These are phyloP conservation scores for Fusarium fracticaudum DNA, from an alignment of 2,329 filamentous ascomycete genomes.

Conservation along the genomic window DNA sequence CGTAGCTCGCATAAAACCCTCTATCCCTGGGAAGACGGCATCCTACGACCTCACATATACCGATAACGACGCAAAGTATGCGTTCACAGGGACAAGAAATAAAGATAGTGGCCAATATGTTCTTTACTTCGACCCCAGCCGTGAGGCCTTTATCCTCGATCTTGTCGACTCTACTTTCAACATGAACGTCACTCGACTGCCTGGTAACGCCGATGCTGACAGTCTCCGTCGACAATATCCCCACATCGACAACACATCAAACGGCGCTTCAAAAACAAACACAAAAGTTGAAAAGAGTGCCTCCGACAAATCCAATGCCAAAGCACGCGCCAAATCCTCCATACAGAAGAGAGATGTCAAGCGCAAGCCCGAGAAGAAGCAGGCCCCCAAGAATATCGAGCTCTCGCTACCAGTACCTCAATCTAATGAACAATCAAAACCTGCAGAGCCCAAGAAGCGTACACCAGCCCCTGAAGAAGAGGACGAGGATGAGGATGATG, in stretches of 20 bases:
- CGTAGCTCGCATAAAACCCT: constrained; percentile 62
- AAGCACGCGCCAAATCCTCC: constrained; percentile 38
- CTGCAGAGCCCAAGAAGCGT: constrained; percentile 42
- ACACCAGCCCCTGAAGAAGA: constrained; percentile 55
- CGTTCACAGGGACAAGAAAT: constrained; percentile 68
- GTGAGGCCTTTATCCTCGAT: constrained; percentile 83
- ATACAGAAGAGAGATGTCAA: constrained; percentile 45
- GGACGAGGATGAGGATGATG: constrained; percentile 65
- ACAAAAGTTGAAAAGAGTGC: constrained; percentile 11
- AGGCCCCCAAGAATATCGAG: constrained; percentile 46
- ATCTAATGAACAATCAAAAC: constrained; percentile 30
- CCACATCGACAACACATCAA: constrained; percentile 62
- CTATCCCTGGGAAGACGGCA: constrained; percentile 57
- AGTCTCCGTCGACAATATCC: constrained; percentile 73
- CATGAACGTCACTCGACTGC: constrained; percentile 83
- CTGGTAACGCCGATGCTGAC: constrained; percentile 69
- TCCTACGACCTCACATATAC: constrained; percentile 66
- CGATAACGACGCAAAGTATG: constrained; percentile 66
- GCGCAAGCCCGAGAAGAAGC: constrained; percentile 49
- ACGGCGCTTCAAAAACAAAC: constrained; percentile 26
- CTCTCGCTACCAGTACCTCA: constrained; percentile 50
- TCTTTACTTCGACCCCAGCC: constrained; percentile 79
- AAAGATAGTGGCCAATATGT: constrained; percentile 68
- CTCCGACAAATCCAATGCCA: constrained; percentile 38
- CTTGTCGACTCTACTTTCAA: constrained; percentile 83